Percentiles rank a stretch among this genome's conserved stretches.
Conservation (phyloP, 1,284 basidiomycete genomes). For the Ceratobasidium sp. region DNA sequence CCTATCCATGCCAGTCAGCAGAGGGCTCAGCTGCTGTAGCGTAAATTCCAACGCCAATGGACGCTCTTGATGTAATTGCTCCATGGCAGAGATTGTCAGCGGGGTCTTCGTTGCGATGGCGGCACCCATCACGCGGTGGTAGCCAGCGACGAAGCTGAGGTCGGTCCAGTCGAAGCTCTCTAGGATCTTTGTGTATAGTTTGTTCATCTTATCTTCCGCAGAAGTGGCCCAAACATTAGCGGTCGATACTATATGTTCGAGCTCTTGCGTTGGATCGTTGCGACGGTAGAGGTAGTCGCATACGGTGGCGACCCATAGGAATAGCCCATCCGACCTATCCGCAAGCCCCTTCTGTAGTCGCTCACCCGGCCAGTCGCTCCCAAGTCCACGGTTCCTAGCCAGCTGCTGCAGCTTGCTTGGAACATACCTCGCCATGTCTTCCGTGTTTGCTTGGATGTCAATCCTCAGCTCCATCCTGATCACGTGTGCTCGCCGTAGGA, state of each 20-base stretch:
- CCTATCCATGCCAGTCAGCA: constrained; percentile 17
- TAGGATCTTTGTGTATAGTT: constrained; percentile 48
- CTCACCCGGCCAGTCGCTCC: not conserved
- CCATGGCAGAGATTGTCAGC: not conserved
- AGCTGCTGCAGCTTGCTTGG: not conserved
- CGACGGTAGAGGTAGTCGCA: constrained; percentile 44
- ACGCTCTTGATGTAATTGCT: not conserved
- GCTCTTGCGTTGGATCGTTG: constrained; percentile 43
- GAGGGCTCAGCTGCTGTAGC: not conserved
- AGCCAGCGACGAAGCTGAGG: constrained; percentile 46
- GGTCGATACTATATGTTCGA: constrained; percentile 31
- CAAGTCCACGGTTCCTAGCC: not conserved
- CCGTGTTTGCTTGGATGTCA: not conserved
- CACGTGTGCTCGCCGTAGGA: not conserved
- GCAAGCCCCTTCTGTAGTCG: not conserved
- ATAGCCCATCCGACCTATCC: constrained; percentile 47
- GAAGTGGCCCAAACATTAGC: not conserved
- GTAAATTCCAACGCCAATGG: not conserved
- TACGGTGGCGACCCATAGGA: constrained; percentile 50
- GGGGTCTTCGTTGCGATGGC: not conserved
- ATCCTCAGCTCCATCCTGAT: not conserved
- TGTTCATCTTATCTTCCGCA: constrained; percentile 47
- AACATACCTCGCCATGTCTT: not conserved
- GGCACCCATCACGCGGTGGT: not conserved
- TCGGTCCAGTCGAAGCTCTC: constrained; percentile 48